These are phyloP conservation scores for Eudorina sp. DNA, from an alignment of 139 green algal species.

Conservation along the genomic window DNA sequence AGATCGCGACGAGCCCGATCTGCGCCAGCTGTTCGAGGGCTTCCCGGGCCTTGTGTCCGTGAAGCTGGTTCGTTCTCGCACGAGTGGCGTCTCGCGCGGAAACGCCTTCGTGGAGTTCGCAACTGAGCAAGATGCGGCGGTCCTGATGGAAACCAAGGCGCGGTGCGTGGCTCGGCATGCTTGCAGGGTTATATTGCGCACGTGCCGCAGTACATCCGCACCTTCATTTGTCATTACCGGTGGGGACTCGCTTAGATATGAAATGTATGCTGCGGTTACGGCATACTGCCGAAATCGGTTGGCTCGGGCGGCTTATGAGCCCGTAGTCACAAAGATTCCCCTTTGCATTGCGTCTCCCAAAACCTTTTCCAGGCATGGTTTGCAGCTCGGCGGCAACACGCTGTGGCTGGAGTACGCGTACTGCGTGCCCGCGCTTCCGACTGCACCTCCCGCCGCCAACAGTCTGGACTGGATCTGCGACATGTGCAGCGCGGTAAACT, in stretches of 20 bases:
- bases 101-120: constrained; percentile 70
- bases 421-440: background rate
- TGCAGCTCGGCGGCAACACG: constrained; percentile 15
- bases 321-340: too few species aligned
- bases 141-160: constrained; percentile 69
- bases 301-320: too few species aligned
- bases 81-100: background rate
- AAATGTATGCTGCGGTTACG: too few species aligned
- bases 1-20: constrained; percentile 32
- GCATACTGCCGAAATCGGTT: too few species aligned
- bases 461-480: constrained; percentile 80
- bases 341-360: too few species aligned
- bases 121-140: constrained; percentile 55
- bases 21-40: constrained; percentile 43
- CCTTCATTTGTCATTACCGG: too few species aligned
- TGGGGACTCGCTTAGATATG: too few species aligned
- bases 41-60: constrained; percentile 67
- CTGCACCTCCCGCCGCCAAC: background rate
- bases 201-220: too few species aligned
- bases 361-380: constrained; percentile 22
- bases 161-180: constrained; percentile 1
- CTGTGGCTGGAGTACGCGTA: constrained; percentile 70
- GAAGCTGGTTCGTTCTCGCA: constrained; percentile 57
- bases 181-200: too few species aligned
- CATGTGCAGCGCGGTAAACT: constrained; percentile 79